Percentiles rank a stretch among this genome's conserved stretches.
Conservation (phyloP, 495 filamentous ascomycete species). For the Neurospora sp. region DNA sequence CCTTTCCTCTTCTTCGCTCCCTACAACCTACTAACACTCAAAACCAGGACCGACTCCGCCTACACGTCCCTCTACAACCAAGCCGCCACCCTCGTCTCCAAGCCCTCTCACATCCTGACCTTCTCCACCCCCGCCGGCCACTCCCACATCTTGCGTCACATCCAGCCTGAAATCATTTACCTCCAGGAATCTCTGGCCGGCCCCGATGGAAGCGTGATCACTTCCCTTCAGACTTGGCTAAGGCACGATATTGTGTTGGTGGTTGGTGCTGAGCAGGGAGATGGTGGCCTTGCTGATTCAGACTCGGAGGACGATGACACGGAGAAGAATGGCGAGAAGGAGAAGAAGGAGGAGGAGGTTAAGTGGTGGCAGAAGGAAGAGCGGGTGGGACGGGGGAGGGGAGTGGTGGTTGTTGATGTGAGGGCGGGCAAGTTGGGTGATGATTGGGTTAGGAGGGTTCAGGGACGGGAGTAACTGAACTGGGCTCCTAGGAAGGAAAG, state of each 20-base stretch:
- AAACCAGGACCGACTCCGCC: slow-evolving; percentile 31
- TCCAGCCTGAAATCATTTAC: slow-evolving; percentile 75
- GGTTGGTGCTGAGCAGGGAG: slow-evolving; percentile 72
- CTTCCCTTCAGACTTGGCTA: slow-evolving; percentile 73
- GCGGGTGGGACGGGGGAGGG: slow-evolving; percentile 73
- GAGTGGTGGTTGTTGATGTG: slow-evolving; percentile 77
- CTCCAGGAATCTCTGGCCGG: slow-evolving; percentile 72
- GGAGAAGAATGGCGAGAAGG: slow-evolving; percentile 37
- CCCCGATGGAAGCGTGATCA: slow-evolving; percentile 55
- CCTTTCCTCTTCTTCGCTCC: not conserved
- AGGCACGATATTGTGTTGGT: slow-evolving; percentile 70
- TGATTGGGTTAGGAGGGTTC: slow-evolving; percentile 71
- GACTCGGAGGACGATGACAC: slow-evolving; percentile 54
- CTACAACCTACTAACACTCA: no score
- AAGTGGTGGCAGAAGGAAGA: slow-evolving; percentile 77
- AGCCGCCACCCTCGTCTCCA: slow-evolving; percentile 65
- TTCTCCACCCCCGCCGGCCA: slow-evolving; percentile 72
- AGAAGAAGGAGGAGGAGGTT: slow-evolving; percentile 23
- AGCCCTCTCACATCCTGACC: slow-evolving; percentile 74
- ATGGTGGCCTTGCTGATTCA: slow-evolving; percentile 80
- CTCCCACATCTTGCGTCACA: slow-evolving; percentile 72
- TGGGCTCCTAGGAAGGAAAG: not conserved
- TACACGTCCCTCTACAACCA: slow-evolving; percentile 71
- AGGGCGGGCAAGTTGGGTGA: slow-evolving; percentile 52
- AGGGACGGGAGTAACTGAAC: slow-evolving; percentile 56